phyloP scores from a whole-genome alignment of 805 yeast species.

The Metschnikowia picachoensis region DNA sequence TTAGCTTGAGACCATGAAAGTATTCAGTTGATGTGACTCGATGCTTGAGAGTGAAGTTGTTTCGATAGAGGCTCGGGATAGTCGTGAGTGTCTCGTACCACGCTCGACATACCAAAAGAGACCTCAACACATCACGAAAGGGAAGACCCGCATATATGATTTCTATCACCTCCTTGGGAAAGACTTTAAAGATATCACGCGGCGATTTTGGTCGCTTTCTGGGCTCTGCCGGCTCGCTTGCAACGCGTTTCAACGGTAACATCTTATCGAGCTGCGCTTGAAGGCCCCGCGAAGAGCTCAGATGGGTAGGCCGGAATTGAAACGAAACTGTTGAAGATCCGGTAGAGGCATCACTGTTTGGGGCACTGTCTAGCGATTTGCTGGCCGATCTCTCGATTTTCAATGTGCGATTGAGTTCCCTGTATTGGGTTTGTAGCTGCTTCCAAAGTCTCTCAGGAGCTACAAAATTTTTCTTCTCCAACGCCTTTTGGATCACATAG shows the following conservation, averaged over 20 bases:
- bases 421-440: conserved; percentile 23
- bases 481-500: conserved; percentile 30
- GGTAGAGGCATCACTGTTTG: no score
- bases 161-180: conserved; percentile 31
- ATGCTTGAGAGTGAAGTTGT: conserved; percentile 22
- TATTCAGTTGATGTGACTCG: conserved; percentile 28
- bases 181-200: conserved; percentile 26
- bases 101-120: conserved; percentile 30
- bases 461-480: conserved; percentile 22
- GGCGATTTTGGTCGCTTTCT: neutral
- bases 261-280: conserved; percentile 16
- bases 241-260: conserved; percentile 20
- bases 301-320: neutral
- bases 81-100: conserved; percentile 31
- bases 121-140: conserved; percentile 20
- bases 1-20: conserved; percentile 24
- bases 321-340: no score
- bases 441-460: conserved; percentile 32
- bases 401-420: conserved; percentile 20
- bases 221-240: neutral
- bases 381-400: conserved; percentile 13
- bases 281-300: conserved; percentile 1
- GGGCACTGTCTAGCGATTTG: neutral
- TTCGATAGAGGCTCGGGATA: conserved; percentile 26
- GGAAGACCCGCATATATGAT: conserved; percentile 23